These are phyloP conservation scores for Solanum pimpinellifolium DNA, from an alignment of 257 asterid genomes.

Conservation along the genomic window DNA sequence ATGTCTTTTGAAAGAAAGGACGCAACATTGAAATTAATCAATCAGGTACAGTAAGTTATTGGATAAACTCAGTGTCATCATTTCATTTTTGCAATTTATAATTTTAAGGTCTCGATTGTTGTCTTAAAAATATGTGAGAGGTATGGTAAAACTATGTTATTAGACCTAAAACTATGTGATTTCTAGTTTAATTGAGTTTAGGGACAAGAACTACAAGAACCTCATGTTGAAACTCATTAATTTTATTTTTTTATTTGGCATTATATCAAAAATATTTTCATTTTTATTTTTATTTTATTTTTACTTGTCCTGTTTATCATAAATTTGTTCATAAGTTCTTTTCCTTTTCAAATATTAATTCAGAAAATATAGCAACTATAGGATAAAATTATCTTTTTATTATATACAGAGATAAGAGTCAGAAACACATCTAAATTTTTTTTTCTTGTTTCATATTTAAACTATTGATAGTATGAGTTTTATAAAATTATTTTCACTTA, in stretches of 20 bases:
- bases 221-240: background rate
- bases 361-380: background rate
- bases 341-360: background rate
- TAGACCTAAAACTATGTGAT: background rate
- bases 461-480: too few species aligned
- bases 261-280: too few species aligned
- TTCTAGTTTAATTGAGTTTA: background rate
- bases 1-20: background rate
- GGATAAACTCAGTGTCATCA: too few species aligned
- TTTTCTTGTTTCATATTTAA: too few species aligned
- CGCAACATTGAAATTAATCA: background rate
- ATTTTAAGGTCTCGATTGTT: background rate
- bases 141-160: background rate
- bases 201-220: background rate
- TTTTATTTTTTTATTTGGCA: too few species aligned
- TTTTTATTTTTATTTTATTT: background rate
- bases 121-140: background rate
- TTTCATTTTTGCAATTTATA: background rate
- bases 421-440: too few species aligned
- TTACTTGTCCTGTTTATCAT: too few species aligned
- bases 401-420: too few species aligned
- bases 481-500: too few species aligned
- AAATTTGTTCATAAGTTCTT: background rate
- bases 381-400: background rate
- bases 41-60: background rate